Evolutionary conservation across 1,139 yeast species (phyloP).

Genomic region (Blastobotrys elegans): DNA sequence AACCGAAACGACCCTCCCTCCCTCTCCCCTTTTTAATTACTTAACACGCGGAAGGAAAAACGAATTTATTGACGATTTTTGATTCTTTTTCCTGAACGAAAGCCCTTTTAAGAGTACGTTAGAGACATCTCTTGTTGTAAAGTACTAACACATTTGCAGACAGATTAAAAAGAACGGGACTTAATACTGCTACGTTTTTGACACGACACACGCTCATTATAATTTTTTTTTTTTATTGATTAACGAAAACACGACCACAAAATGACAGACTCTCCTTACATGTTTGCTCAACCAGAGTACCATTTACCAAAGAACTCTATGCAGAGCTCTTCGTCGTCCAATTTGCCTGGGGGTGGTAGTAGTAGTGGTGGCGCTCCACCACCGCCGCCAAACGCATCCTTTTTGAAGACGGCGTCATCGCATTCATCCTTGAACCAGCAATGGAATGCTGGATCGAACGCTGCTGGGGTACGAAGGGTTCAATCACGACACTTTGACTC

Average conservation of each 20-base stretch:
- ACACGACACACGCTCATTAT: neutral
- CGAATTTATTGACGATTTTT: too few relatives aligned
- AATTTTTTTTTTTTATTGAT: neutral
- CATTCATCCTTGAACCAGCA: constrained; percentile 7
- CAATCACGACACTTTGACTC: constrained; percentile 28
- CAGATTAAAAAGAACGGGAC: neutral
- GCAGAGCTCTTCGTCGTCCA: constrained; percentile 2
- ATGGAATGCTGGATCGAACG: neutral
- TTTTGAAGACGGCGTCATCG: constrained; percentile 11
- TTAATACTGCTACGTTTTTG: neutral
- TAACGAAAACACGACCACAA: neutral
- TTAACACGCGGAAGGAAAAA: too few relatives aligned
- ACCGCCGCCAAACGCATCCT: neutral
- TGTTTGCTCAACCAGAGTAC: constrained; percentile 7
- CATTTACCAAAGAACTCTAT: neutral
- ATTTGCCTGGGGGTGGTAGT: neutral
- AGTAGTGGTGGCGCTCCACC: too few relatives aligned
- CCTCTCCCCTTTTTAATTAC: too few relatives aligned
- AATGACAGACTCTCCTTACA: constrained; percentile 11
- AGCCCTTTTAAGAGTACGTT: too few relatives aligned
- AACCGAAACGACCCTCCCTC: neutral
- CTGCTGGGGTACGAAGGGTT: constrained; percentile 17
- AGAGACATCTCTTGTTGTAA: too few relatives aligned
- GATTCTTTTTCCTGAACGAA: too few relatives aligned
- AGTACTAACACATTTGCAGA: neutral